These are phyloP conservation scores for Lipomyces orientalis DNA, from an alignment of 805 yeast species.

Conservation along the genomic window DNA sequence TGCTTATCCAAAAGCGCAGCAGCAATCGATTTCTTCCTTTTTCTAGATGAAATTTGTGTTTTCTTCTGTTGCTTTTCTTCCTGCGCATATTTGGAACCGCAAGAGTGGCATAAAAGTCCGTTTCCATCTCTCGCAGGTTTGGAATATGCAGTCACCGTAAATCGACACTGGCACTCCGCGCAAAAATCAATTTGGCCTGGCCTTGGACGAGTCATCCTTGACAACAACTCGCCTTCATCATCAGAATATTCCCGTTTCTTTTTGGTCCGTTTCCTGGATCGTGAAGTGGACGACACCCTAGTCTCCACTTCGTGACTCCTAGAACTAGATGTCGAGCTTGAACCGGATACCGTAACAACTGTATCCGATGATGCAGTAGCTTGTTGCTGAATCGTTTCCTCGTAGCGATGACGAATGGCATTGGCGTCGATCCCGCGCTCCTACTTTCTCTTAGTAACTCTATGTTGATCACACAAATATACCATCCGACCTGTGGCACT, in stretches of 20 bases:
- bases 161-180: constrained; percentile 63
- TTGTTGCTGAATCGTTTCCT: constrained; percentile 16
- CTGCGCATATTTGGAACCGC: constrained; percentile 59
- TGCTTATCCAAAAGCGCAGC: constrained; percentile 79
- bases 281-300: background rate
- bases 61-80: constrained; percentile 52
- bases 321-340: background rate
- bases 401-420: constrained; percentile 32
- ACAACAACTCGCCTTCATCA: constrained; percentile 29
- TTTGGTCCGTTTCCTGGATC: constrained; percentile 16
- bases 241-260: constrained; percentile 30
- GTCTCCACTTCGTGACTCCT: constrained; percentile 12
- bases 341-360: constrained; percentile 21
- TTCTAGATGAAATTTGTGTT: constrained; percentile 66
- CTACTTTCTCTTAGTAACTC: constrained; percentile 8
- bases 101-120: constrained; percentile 63
- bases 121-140: constrained; percentile 50
- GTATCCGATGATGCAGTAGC: constrained; percentile 20
- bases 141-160: constrained; percentile 71
- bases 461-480: background rate
- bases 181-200: constrained; percentile 57
- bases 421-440: constrained; percentile 37
- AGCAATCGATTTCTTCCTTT: constrained; percentile 78
- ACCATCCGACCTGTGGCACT: background rate
- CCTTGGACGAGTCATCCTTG: constrained; percentile 20